Evolutionary conservation across 768 basidiomycete species (phyloP), one percentile per base, ranked within the genome.

Genomic region (Amanita rubescens): DNA sequence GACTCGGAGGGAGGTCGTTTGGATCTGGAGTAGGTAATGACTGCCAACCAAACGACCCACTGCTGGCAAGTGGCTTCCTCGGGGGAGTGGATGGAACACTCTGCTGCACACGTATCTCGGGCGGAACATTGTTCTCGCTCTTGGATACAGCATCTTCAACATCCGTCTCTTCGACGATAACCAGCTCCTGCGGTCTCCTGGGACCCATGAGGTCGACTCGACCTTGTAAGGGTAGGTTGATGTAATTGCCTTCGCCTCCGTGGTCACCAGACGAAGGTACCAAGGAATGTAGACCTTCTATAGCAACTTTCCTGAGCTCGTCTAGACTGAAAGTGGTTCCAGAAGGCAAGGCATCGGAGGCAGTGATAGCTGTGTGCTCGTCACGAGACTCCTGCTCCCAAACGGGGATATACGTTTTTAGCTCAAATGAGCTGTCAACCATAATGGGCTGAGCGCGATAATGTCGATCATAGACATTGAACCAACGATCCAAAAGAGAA

Each of bases 401-500:
- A 11, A 75, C 85, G 15, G 91, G 80, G 14, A 79, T 69, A 63
- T 88, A 93, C 51, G 75, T 79, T 55, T 78, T 78, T 5, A 85
- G 76, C 54, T 82, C 77, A 65, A 91, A 87, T 14, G 74, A 71
- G 37, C 70, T 62, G 47, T 70, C 66, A 14, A 75, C 69, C 32
- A 72, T 61, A 24, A 68, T 65, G 35, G 73, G 60, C 32, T 79
- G 69, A 1, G 87, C 78, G 49, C 91, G 88, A 66, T 89, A 90
- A 67, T 95, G 82, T 43, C 71, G 80, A 72, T 97, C 94, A 62
- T 95, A 99, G 19, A 94, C 84, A 30, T 78, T 76, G 67, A 81
- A 95, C 95, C 95, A 99, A 38, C 85, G 82, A 65, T 94, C 85
- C 27, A 96, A 79, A 30, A 99, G 84, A 6, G 87, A 79, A 54